phyloP scores from a whole-genome alignment of 148 eudicot genomes.

The Silene latifolia region DNA sequence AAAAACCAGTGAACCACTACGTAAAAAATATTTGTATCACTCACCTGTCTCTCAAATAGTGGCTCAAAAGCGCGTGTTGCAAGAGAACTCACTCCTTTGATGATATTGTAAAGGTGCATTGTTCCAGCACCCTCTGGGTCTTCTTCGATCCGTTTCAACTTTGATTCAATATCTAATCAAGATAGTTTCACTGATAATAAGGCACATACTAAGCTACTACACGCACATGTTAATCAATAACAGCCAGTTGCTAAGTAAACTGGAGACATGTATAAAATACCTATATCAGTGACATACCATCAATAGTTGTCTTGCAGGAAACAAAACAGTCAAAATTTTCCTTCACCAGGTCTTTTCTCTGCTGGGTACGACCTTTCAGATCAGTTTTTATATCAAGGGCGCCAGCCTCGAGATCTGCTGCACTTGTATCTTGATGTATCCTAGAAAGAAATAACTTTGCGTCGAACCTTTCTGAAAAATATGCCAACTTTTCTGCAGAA shows the following conservation, averaged over 20 bases:
- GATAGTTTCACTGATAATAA: conserved; percentile 18
- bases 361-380: conserved; percentile 85
- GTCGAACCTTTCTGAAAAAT: conserved; percentile 87
- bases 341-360: conserved; percentile 88
- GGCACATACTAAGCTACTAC: conserved; percentile 13
- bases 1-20: neutral
- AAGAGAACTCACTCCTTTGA: conserved; percentile 70
- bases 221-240: conserved; percentile 10
- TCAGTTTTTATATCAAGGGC: conserved; percentile 82
- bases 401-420: conserved; percentile 91
- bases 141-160: conserved; percentile 92
- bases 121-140: conserved; percentile 99
- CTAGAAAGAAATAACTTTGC: conserved; percentile 84
- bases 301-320: conserved; percentile 95
- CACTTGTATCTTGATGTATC: conserved; percentile 80
- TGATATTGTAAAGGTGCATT: conserved; percentile 67
- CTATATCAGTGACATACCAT: conserved; percentile 49
- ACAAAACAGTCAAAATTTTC: conserved; percentile 98
- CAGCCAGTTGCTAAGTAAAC: neutral
- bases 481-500: conserved; percentile 80
- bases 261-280: neutral
- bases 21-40: conserved; percentile 19
- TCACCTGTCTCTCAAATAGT: conserved; percentile 97
- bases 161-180: conserved; percentile 82
- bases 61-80: conserved; percentile 92